Percentiles rank a stretch among this genome's conserved stretches.
Evolutionary conservation across 2,329 filamentous ascomycete genomes (phyloP).

Genomic region (Pseudogymnoascus destructans): DNA sequence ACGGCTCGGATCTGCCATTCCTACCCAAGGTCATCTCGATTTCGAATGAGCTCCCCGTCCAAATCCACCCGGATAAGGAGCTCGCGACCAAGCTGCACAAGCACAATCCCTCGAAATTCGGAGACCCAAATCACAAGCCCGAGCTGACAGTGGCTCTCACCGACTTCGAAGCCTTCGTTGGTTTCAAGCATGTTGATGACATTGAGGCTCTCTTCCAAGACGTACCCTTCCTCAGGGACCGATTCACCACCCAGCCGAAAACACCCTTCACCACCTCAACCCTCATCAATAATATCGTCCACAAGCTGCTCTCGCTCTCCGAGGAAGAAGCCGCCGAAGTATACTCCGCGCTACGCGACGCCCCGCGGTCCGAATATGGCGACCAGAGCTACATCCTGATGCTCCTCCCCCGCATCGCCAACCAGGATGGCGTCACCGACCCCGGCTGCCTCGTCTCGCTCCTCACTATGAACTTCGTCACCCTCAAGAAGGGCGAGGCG

Average conservation of each 20-base stretch:
- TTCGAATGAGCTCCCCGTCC: slow-evolving; percentile 59
- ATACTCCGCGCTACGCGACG: slow-evolving; percentile 37
- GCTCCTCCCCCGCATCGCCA: slow-evolving; percentile 49
- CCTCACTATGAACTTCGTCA: slow-evolving; percentile 61
- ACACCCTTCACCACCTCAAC: slow-evolving; percentile 41
- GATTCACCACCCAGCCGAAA: slow-evolving; percentile 20
- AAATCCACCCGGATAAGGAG: slow-evolving; percentile 60
- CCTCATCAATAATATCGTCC: slow-evolving; percentile 41
- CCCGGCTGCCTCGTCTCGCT: slow-evolving; percentile 57
- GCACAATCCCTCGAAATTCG: slow-evolving; percentile 51
- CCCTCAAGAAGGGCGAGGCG: slow-evolving; percentile 60
- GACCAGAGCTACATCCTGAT: slow-evolving; percentile 44
- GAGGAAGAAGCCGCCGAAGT: slow-evolving; percentile 39
- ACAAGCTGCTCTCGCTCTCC: slow-evolving; percentile 40
- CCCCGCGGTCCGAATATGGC: slow-evolving; percentile 36
- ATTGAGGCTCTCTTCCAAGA: slow-evolving; percentile 42
- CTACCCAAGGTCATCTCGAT: slow-evolving; percentile 67
- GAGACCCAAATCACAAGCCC: slow-evolving; percentile 65
- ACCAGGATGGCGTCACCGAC: slow-evolving; percentile 51
- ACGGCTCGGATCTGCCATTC: slow-evolving; percentile 55
- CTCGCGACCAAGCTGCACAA: slow-evolving; percentile 51
- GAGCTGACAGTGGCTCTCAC: slow-evolving; percentile 63
- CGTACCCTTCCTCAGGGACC: slow-evolving; percentile 17
- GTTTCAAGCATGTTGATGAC: slow-evolving; percentile 53
- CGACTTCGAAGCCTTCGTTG: slow-evolving; percentile 63